These are phyloP conservation scores for Annulohypoxylon moriforme DNA, from an alignment of 495 filamentous ascomycete genomes.

Conservation along the genomic window DNA sequence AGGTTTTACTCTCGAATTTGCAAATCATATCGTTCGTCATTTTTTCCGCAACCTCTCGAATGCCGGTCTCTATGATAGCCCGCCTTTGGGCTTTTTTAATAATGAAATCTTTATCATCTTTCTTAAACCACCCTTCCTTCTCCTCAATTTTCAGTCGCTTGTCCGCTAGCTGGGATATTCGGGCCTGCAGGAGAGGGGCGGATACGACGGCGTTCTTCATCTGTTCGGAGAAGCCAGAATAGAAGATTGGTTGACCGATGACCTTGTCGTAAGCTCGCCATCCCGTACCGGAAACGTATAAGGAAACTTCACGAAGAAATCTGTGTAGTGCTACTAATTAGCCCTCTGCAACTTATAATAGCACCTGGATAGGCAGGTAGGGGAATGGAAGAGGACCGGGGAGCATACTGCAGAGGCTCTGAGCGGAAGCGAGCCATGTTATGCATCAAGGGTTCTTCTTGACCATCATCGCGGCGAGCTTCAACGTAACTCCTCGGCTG, in stretches of 20 bases:
- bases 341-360: neutral
- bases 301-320: slow-evolving; percentile 90
- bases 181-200: slow-evolving; percentile 77
- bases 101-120: slow-evolving; percentile 63
- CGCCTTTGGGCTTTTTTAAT: slow-evolving; percentile 71
- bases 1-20: slow-evolving; percentile 95
- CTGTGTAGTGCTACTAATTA: slow-evolving; percentile 62
- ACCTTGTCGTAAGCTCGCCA: slow-evolving; percentile 94
- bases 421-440: slow-evolving; percentile 82
- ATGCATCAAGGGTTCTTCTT: slow-evolving; percentile 79
- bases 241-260: slow-evolving; percentile 93
- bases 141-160: slow-evolving; percentile 78
- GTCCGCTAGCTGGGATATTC: slow-evolving; percentile 81
- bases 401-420: slow-evolving; percentile 63
- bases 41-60: slow-evolving; percentile 80
- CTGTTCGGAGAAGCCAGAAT: slow-evolving; percentile 87
- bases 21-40: slow-evolving; percentile 97
- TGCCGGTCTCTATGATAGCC: slow-evolving; percentile 64
- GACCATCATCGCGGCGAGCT: slow-evolving; percentile 60
- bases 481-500: slow-evolving; percentile 81
- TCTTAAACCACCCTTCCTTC: slow-evolving; percentile 73
- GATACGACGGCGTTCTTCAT: slow-evolving; percentile 82
- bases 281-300: slow-evolving; percentile 88
- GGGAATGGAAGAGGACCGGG: neutral
- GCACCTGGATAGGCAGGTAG: neutral